A percentile compares a stretch with the other conserved stretches of the same genome.
These are phyloP conservation scores for Rhizopogon vinicolor DNA, from an alignment of 768 basidiomycete genomes.

Conservation along the genomic window DNA sequence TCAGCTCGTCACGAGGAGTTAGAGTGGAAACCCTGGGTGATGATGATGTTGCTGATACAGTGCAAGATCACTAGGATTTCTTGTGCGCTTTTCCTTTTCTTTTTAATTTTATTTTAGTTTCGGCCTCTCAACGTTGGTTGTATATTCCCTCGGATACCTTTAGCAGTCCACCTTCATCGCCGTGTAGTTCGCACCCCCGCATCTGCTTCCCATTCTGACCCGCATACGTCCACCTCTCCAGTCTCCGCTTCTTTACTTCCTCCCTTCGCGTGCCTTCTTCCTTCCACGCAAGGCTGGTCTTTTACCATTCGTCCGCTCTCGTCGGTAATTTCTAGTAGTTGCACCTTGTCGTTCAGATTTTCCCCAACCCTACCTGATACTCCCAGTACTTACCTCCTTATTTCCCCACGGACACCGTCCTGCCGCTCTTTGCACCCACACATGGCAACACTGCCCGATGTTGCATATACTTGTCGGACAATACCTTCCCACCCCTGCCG, in stretches of 20 bases:
- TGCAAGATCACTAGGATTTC: constrained; percentile 39
- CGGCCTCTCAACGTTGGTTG: constrained; percentile 28
- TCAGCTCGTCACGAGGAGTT: constrained; percentile 74
- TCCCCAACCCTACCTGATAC: constrained; percentile 9
- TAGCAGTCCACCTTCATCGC: constrained; percentile 19
- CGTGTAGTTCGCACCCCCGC: constrained; percentile 20
- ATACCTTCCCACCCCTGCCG: constrained; percentile 7
- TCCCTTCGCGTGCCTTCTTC: constrained; percentile 15
- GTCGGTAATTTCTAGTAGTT: constrained; percentile 17
- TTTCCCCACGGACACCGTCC: constrained; percentile 7
- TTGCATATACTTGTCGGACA: constrained; percentile 20
- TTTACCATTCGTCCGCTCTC: constrained; percentile 17
- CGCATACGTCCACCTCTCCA: constrained; percentile 17
- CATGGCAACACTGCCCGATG: constrained; percentile 10
- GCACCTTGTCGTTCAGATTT: constrained; percentile 18
- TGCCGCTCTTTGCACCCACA: constrained; percentile 22
- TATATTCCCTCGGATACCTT: constrained; percentile 31
- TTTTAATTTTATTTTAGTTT: constrained; percentile 31
- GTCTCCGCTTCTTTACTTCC: constrained; percentile 16
- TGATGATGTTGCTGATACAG: constrained; percentile 45
- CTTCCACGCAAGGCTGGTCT: constrained; percentile 19
- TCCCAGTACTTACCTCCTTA: constrained; percentile 14
- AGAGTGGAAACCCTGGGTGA: constrained; percentile 68
- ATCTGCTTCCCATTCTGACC: constrained; percentile 29
- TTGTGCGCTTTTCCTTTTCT: constrained; percentile 24